Conservation (phyloP, 2,329 filamentous ascomycete genomes). For the Ceratocystis huliohia region DNA sequence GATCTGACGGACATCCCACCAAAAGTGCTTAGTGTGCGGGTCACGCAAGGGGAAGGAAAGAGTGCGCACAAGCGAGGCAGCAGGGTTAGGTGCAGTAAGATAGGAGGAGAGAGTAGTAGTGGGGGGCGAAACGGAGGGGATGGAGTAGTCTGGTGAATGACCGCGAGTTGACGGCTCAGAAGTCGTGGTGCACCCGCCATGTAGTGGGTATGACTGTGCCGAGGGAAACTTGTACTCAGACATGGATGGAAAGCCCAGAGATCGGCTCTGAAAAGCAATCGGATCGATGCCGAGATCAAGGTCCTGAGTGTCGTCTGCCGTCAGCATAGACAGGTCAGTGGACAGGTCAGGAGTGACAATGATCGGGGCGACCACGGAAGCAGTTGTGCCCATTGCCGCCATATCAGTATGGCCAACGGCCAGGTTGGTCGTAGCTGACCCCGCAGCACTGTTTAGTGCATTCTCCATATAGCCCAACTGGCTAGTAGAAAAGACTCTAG, state of each 20-base stretch:
- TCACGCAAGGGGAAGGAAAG: constrained; percentile 57
- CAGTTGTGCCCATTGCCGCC: background rate
- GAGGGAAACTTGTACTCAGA: constrained; percentile 15
- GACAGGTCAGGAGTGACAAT: background rate
- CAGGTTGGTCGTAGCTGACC: background rate
- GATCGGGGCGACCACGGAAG: background rate
- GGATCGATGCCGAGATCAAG: background rate
- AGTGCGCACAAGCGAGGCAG: constrained; percentile 67
- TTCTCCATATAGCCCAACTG: background rate
- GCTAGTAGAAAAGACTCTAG: background rate
- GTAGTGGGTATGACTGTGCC: constrained; percentile 24
- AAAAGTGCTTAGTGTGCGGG: constrained; percentile 68
- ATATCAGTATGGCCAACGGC: background rate
- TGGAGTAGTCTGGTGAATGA: background rate
- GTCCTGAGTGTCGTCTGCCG: background rate
- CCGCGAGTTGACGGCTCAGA: background rate
- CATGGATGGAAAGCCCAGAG: background rate
- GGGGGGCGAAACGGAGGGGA: constrained; percentile 31
- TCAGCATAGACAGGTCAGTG: background rate
- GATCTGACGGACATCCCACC: constrained; percentile 90
- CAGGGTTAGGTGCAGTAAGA: constrained; percentile 66
- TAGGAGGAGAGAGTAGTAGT: constrained; percentile 65
- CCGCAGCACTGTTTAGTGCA: background rate
- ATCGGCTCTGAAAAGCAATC: background rate
- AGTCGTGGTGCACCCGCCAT: constrained; percentile 24